A percentile compares a stretch with the other conserved stretches of the same genome.
Evolutionary conservation across 352 stramenopile genomes (phyloP).

Genomic region (Globisporangium heterothallicum): DNA sequence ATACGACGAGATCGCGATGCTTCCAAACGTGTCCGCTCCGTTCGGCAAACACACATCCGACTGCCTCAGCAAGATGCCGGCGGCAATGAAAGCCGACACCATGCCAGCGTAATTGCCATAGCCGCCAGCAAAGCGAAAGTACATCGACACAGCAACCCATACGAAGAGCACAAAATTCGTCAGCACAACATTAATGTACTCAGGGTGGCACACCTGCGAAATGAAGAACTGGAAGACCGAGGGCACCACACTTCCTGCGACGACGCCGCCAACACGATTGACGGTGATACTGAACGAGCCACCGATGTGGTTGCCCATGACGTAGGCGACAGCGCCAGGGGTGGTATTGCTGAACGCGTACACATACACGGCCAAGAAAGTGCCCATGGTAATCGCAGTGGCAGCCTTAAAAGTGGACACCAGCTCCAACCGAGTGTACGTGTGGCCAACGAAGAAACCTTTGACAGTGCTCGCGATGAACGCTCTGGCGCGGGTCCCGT

Average conservation of each 20-base stretch:
- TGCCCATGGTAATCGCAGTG: slow-evolving; percentile 28
- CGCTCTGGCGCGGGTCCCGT: slow-evolving; percentile 15
- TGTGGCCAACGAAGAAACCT: slow-evolving; percentile 24
- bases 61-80: slow-evolving; percentile 55
- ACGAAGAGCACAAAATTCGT: slow-evolving; percentile 43
- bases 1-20: slow-evolving; percentile 68
- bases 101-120: slow-evolving; percentile 54
- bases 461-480: slow-evolving; percentile 15
- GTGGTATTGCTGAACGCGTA: slow-evolving; percentile 39
- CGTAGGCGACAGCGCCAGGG: slow-evolving; percentile 32
- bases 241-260: slow-evolving; percentile 40
- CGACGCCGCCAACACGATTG: slow-evolving; percentile 41
- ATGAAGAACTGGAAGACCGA: slow-evolving; percentile 54
- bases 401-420: slow-evolving; percentile 31
- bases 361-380: slow-evolving; percentile 35
- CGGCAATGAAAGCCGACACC: slow-evolving; percentile 63
- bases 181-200: slow-evolving; percentile 26
- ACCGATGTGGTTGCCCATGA: slow-evolving; percentile 54
- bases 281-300: slow-evolving; percentile 49
- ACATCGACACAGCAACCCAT: slow-evolving; percentile 59
- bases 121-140: slow-evolving; percentile 51
- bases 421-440: slow-evolving; percentile 26
- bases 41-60: slow-evolving; percentile 47
- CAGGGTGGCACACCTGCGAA: slow-evolving; percentile 24
- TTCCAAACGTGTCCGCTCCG: slow-evolving; percentile 30